phyloP scores from a whole-genome alignment of 352 stramenopile species.

The Stramenopiles sp. region DNA sequence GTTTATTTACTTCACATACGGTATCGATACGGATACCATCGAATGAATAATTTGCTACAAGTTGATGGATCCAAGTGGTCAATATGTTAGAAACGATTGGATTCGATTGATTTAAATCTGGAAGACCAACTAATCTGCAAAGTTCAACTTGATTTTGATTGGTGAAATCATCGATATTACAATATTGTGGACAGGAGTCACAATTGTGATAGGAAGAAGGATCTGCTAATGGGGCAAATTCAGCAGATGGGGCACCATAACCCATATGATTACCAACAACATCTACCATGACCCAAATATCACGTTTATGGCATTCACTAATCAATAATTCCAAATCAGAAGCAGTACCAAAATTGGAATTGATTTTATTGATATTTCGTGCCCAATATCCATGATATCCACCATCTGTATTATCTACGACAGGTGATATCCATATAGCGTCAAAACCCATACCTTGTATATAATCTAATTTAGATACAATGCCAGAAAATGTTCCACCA shows the following conservation, averaged over 20 bases:
- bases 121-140: constrained; percentile 12
- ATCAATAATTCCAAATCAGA: constrained; percentile 13
- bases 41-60: constrained; percentile 9
- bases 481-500: constrained; percentile 13
- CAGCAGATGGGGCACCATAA: constrained; percentile 6
- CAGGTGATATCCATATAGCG: constrained; percentile 15
- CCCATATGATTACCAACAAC: constrained; percentile 18
- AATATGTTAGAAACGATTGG: constrained; percentile 11
- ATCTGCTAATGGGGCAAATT: constrained; percentile 12
- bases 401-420: constrained; percentile 5
- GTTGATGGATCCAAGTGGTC: constrained; percentile 3
- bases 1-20: constrained; percentile 13
- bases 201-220: constrained; percentile 7
- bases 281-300: constrained; percentile 16
- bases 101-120: constrained; percentile 13
- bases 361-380: constrained; percentile 9
- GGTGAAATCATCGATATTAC: constrained; percentile 11
- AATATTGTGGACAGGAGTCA: background rate
- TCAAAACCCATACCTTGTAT: constrained; percentile 15
- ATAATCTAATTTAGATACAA: constrained; percentile 10
- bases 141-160: constrained; percentile 12
- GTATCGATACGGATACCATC: constrained; percentile 17
- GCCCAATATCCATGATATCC: constrained; percentile 16
- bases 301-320: background rate
- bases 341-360: constrained; percentile 14